Conservation (phyloP, 1,284 basidiomycete genomes). For the Apiotrichum porosum region DNA sequence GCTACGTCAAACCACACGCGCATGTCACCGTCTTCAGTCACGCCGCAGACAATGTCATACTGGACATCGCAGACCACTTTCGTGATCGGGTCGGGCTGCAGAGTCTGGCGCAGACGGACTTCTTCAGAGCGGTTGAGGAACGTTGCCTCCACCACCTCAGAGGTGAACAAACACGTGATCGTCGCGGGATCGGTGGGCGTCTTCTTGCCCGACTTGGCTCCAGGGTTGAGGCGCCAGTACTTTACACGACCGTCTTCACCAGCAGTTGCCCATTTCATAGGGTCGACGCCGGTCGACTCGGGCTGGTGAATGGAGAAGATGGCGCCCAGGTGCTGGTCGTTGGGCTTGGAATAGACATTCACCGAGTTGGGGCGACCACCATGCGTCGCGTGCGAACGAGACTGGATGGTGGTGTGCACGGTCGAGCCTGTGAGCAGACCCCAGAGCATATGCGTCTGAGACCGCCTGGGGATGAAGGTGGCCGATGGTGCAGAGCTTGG, state of each 20-base stretch:
- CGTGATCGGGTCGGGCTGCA: conserved; percentile 32
- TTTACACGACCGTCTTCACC: conserved; percentile 45
- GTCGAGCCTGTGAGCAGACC: conserved; percentile 36
- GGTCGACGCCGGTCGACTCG: conserved; percentile 10
- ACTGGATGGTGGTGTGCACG: conserved; percentile 41
- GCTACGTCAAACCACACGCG: conserved; percentile 30
- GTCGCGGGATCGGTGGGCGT: conserved; percentile 21
- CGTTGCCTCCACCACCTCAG: conserved; percentile 17
- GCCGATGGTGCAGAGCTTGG: conserved; percentile 24
- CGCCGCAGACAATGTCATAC: conserved; percentile 33
- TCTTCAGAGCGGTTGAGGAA: conserved; percentile 32
- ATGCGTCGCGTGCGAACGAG: conserved; percentile 29
- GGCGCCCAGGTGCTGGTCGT: conserved; percentile 32
- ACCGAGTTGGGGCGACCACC: conserved; percentile 35
- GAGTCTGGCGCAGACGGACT: conserved; percentile 26
- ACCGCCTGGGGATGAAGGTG: conserved; percentile 29
- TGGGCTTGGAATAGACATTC: conserved; percentile 26
- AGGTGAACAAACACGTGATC: conserved; percentile 38
- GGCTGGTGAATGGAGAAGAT: conserved; percentile 34
- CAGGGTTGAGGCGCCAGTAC: conserved; percentile 37
- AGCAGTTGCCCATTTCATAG: conserved; percentile 36
- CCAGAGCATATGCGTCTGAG: conserved; percentile 39
- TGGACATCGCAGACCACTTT: conserved; percentile 27
- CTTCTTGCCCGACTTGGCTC: conserved; percentile 23
- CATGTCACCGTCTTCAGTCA: conserved; percentile 39